Evolutionary conservation across 225 moss, liverwort and hornwort species (phyloP).

Genomic region (Thuidium tamariscinum): DNA sequence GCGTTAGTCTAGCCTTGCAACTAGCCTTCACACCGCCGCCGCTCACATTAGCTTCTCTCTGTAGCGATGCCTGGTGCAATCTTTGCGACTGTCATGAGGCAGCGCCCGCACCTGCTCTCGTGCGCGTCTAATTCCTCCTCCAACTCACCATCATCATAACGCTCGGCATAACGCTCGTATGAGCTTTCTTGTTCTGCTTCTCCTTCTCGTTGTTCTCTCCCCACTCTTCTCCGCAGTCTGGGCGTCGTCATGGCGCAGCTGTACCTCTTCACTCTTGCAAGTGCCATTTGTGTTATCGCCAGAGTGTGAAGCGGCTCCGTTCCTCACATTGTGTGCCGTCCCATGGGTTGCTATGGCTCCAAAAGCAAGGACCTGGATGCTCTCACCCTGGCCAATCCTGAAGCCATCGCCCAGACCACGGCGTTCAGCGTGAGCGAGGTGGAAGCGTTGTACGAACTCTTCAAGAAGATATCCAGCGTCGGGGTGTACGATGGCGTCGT

Average conservation of each 20-base stretch:
- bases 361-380: constrained; percentile 23
- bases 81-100: constrained; percentile 33
- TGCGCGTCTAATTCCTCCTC: background rate
- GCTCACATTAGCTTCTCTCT: background rate
- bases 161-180: constrained; percentile 2
- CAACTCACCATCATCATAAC: background rate
- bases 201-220: background rate
- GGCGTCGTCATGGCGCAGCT: constrained; percentile 6
- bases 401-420: constrained; percentile 18
- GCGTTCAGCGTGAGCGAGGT: constrained; percentile 93
- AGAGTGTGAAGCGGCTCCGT: background rate
- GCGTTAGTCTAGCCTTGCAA: background rate
- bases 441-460: constrained; percentile 93
- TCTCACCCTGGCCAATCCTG: constrained; percentile 12
- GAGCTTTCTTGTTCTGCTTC: background rate
- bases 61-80: constrained; percentile 17
- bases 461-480: constrained; percentile 85
- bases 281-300: background rate
- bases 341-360: constrained; percentile 55
- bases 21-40: background rate
- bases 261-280: background rate
- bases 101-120: constrained; percentile 15
- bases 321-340: constrained; percentile 3
- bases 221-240: background rate
- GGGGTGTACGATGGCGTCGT: constrained; percentile 84